These are phyloP conservation scores for Telopea speciosissima DNA, from an alignment of 177 flowering plant genomes.

Conservation along the genomic window DNA sequence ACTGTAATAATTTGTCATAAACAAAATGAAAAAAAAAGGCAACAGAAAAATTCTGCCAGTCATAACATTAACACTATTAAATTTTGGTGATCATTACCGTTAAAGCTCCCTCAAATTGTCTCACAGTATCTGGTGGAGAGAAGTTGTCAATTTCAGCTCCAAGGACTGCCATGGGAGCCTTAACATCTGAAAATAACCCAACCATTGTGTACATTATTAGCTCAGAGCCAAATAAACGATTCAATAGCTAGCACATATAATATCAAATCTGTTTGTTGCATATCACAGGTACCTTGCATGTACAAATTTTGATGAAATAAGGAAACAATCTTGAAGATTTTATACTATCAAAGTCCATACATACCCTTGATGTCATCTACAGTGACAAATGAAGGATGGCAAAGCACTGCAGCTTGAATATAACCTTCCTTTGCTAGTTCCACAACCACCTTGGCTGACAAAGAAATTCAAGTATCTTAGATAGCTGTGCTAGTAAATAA, in stretches of 20 bases:
- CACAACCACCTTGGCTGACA: constrained; percentile 51
- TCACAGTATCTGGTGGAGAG: constrained; percentile 63
- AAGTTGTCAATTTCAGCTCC: constrained; percentile 70
- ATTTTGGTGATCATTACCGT: constrained; percentile 7
- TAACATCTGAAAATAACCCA: constrained; percentile 43
- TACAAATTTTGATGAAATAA: no score
- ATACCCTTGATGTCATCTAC: constrained; percentile 56
- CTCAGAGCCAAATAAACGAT: no score
- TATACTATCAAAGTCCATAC: constrained; percentile 12
- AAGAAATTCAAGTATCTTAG: no score
- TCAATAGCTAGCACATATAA: no score
- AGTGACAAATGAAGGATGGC: constrained; percentile 50
- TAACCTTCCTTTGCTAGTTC: constrained; percentile 32
- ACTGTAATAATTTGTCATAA: no score
- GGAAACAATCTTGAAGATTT: not conserved
- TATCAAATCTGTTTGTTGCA: no score
- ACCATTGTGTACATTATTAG: no score
- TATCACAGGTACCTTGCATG: no score
- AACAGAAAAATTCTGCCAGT: no score
- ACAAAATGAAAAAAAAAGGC: no score
- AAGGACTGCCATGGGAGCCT: constrained; percentile 54
- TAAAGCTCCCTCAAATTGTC: constrained; percentile 59
- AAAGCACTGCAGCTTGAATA: constrained; percentile 48
- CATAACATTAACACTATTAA: no score
- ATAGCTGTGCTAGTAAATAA: no score